Percentiles rank a stretch among this genome's conserved stretches.
phyloP scores from a whole-genome alignment of 1,284 basidiomycete genomes.

The Microbotryum saponariae region DNA sequence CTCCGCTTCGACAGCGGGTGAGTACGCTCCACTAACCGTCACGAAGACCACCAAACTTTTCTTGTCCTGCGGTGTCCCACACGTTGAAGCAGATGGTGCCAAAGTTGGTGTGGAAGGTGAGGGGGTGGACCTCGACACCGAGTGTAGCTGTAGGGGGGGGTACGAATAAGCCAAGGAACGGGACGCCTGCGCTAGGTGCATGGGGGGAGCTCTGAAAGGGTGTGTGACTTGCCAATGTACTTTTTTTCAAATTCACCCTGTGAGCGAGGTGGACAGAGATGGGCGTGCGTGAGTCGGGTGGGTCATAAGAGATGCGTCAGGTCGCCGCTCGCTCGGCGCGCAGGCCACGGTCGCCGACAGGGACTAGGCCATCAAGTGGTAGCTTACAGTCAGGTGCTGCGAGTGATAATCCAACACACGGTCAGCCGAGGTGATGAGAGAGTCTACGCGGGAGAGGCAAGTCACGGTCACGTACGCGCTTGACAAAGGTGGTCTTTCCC shows the following conservation, averaged over 20 bases:
- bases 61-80: slow-evolving; percentile 99
- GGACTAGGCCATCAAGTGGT: neutral
- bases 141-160: slow-evolving; percentile 66
- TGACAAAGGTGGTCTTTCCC: slow-evolving; percentile 84
- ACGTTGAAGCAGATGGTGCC: slow-evolving; percentile 99
- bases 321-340: too few species aligned
- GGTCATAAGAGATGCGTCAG: too few species aligned
- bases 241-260: slow-evolving; percentile 96
- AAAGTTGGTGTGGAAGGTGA: slow-evolving; percentile 94
- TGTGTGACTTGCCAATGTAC: slow-evolving; percentile 72
- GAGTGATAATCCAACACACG: slow-evolving; percentile 31
- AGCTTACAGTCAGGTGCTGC: slow-evolving; percentile 77
- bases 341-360: neutral
- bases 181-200: neutral
- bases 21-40: slow-evolving; percentile 52
- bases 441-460: too few species aligned
- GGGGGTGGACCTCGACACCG: slow-evolving; percentile 97
- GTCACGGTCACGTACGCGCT: slow-evolving; percentile 51
- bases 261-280: neutral
- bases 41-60: slow-evolving; percentile 97
- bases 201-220: neutral
- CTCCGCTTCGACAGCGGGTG: too few species aligned
- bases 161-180: too few species aligned
- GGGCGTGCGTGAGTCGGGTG: neutral
- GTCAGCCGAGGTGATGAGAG: neutral